Evolutionary conservation across 768 basidiomycete genomes (phyloP).

Genomic region (Lactarius psammicola): DNA sequence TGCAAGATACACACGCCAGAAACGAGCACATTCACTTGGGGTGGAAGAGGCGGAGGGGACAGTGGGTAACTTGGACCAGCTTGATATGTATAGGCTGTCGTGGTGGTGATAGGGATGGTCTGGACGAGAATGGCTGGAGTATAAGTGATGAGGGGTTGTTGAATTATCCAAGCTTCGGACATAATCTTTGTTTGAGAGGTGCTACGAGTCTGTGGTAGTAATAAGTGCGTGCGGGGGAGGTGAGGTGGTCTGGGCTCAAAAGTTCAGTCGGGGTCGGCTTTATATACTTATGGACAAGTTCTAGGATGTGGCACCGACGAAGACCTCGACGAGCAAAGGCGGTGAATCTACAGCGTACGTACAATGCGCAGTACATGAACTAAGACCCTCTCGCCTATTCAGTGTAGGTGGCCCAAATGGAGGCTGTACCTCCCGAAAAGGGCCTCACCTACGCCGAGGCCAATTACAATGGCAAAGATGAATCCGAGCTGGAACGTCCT

Average conservation of each 20-base stretch:
- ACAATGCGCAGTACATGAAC: constrained; percentile 1
- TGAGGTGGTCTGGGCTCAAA: background rate
- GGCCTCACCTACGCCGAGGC: constrained; percentile 64
- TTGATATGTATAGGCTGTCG: background rate
- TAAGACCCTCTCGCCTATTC: background rate
- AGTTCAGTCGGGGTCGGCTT: background rate
- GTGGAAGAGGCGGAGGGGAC: background rate
- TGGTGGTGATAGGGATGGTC: background rate
- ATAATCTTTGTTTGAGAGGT: background rate
- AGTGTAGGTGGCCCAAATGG: constrained; percentile 23
- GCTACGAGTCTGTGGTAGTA: background rate
- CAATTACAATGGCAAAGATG: constrained; percentile 55
- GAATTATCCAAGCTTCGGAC: background rate
- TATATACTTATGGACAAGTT: constrained; percentile 1
- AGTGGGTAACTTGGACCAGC: background rate
- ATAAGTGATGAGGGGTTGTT: background rate
- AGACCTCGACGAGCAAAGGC: background rate
- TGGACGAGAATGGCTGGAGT: background rate
- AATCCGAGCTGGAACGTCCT: constrained; percentile 70
- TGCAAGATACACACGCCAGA: constrained; percentile 1
- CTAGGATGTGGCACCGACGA: constrained; percentile 7
- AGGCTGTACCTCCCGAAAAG: constrained; percentile 52
- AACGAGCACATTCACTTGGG: background rate
- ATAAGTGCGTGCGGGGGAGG: background rate
- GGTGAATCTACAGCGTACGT: background rate